These are phyloP conservation scores for Aspergillus melleus DNA, from an alignment of 2,329 filamentous ascomycete genomes.

Conservation along the genomic window DNA sequence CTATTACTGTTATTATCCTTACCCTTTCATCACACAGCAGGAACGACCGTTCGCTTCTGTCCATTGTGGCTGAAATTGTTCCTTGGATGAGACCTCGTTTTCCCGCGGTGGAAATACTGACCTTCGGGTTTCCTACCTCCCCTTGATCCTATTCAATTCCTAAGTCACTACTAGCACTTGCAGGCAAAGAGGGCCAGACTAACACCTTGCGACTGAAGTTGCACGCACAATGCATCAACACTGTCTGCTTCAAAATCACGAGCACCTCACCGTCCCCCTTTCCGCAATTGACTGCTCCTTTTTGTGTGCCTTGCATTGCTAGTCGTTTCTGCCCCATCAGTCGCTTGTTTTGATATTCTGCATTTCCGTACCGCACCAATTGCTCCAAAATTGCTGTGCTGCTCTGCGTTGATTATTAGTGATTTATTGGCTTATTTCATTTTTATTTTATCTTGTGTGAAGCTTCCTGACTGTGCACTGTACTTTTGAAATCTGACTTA, in stretches of 20 bases:
- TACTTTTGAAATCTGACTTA: slow-evolving; percentile 8
- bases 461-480: slow-evolving; percentile 9
- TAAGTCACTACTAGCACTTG: slow-evolving; percentile 17
- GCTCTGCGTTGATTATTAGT: not conserved
- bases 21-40: slow-evolving; percentile 6
- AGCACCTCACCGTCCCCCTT: slow-evolving; percentile 20
- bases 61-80: slow-evolving; percentile 19
- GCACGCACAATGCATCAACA: slow-evolving; percentile 37
- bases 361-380: slow-evolving; percentile 4
- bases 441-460: slow-evolving; percentile 7
- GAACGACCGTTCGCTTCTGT: slow-evolving; percentile 9
- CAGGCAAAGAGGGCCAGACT: slow-evolving; percentile 19
- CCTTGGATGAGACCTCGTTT: slow-evolving; percentile 8
- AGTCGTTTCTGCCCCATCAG: slow-evolving; percentile 17
- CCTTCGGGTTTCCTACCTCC: slow-evolving; percentile 1
- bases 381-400: slow-evolving; percentile 1
- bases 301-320: slow-evolving; percentile 27
- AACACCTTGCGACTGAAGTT: slow-evolving; percentile 26
- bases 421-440: slow-evolving; percentile 6
- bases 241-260: slow-evolving; percentile 22
- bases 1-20: slow-evolving; percentile 1
- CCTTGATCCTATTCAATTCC: not conserved
- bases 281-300: slow-evolving; percentile 16
- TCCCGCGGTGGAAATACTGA: not conserved
- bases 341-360: slow-evolving; percentile 14